Evolutionary conservation across 1,284 basidiomycete genomes (phyloP), one percentile per base, ranked within the genome.

Genomic region (Puccinia sorghi): DNA sequence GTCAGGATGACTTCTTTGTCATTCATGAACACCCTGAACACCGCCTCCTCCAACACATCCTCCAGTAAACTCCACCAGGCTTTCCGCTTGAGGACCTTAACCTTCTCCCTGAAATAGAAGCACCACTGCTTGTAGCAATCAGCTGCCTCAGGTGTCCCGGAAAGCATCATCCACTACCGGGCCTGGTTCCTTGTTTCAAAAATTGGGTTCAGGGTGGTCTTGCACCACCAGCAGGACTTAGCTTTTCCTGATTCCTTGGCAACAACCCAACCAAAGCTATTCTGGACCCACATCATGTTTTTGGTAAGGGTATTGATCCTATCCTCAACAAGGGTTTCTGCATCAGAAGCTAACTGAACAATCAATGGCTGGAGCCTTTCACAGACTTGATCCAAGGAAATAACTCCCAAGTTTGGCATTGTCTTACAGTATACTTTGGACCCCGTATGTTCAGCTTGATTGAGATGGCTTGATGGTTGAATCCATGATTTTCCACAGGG

Each of bases 211-310:
- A 70, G 48, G 17, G 22, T 37, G 41, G 46, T 9, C 7, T 54
- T 54, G 37, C 46, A 37, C 67, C 67, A 70, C 64, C 64, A 67
- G 1, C 64, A 67, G 1, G 15, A 17, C 25, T 67, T 67, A 20
- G 64, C 17, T 67, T 41, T 41, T n/a, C 43, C 1, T 46, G 48
- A 37, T 6, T n/a, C 15, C 12, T 67, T 32, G 2, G 37, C 32
- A 5, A n/a, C n/a, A 11, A 32, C 8, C 32, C 9, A 0, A 5
- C 39, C 43, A 64, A 64, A 32, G 12, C 20, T 25, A 22, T 46
- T n/a, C 37, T 67, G 48, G 11, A 13, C 9, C 27, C 37, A 2
- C 48, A 32, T 37, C 57, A 54, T 11, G 5, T 11, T 17, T 1
- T 32, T 25, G 15, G 25, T 32, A 3, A 41, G 59, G n/a, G 9